Base-by-base conservation (phyloP, 495 filamentous ascomycete genomes). In the Stereocaulon alpinum region DNA sequence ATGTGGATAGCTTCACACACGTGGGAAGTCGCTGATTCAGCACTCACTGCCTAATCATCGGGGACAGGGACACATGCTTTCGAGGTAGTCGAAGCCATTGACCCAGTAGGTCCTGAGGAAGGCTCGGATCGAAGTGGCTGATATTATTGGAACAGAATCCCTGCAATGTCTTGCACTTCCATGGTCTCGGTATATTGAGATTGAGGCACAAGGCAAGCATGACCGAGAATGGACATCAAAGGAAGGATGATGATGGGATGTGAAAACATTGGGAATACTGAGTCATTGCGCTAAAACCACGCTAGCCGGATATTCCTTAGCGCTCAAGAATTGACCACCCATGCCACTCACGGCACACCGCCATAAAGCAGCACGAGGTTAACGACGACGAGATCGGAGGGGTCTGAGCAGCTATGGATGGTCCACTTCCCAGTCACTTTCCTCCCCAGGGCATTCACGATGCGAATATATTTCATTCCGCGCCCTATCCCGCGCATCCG, bases 381-480 rank as follows among this genome's bases (percentile, higher is more conserved):
- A 61, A 52, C 49, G 37, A 37, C 27, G 18, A 34, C 44, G n/a
- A 44, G 32, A 57, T 49, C 29, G 42, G 20, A 37, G 34, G 53
- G 32, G n/a, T 12, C 10, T 37, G 20, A 24, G 30, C 20, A 3
- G 56, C 34, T 18, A 66, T 67, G 65, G 60, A 63, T 6, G 63
- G 43, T 24, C 50, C 64, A 56, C 45, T 67, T 24, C 59, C 64
- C 56, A 32, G 45, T 56, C 64, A 67, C 42, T 61, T 62, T 43
- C 56, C 59, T 18, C 48, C 34, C 44, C 58, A 58, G 17, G 59
- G 64, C 14, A 34, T 56, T n/a, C 60, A 63, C 11, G 51, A 61
- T 47, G 58, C 32, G 17, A 51, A 47, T 29, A 61, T 66, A 17
- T 66, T 63, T 59, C 54, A 66, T 37, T 30, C 66, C 20, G 40